Conservation (phyloP, 768 basidiomycete genomes). For the Podaxis rugospora region DNA sequence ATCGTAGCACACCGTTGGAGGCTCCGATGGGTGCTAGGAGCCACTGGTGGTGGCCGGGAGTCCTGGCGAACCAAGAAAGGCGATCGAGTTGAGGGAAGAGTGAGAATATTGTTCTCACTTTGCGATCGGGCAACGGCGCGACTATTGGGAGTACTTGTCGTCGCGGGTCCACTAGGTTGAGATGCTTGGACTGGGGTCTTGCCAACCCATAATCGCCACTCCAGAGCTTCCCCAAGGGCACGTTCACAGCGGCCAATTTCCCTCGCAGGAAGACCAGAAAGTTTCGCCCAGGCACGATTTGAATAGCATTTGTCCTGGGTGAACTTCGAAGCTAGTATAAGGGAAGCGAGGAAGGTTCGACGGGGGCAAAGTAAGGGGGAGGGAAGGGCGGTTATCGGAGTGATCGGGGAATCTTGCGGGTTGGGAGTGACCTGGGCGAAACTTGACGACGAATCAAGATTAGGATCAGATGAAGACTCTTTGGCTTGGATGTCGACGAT, state of each 20-base stretch:
- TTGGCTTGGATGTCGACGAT: conserved; percentile 23
- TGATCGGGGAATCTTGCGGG: conserved; percentile 13
- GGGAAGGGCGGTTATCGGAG: conserved; percentile 41
- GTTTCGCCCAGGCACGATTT: conserved; percentile 91
- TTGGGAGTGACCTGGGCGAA: background rate
- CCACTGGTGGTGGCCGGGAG: background rate
- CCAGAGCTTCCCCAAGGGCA: conserved; percentile 79
- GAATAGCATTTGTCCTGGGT: conserved; percentile 92
- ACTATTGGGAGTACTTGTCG: conserved; percentile 14
- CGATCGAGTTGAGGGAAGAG: conserved; percentile 13
- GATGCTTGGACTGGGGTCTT: conserved; percentile 39
- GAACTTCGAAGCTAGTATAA: conserved; percentile 90
- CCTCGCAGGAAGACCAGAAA: conserved; percentile 79
- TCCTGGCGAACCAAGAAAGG: conserved; percentile 22
- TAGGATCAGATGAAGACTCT: too few species aligned
- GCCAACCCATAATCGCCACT: conserved; percentile 93
- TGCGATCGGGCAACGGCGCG: conserved; percentile 45
- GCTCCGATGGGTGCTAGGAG: conserved; percentile 10
- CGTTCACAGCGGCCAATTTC: conserved; percentile 90
- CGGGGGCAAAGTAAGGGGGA: conserved; percentile 86
- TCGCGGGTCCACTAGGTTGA: conserved; percentile 17
- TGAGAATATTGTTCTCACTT: conserved; percentile 40
- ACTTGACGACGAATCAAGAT: background rate
- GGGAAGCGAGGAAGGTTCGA: conserved; percentile 80
- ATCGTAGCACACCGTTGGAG: conserved; percentile 30